These are phyloP conservation scores for Cercospora canescens DNA, from an alignment of 2,329 filamentous ascomycete species.

Conservation along the genomic window DNA sequence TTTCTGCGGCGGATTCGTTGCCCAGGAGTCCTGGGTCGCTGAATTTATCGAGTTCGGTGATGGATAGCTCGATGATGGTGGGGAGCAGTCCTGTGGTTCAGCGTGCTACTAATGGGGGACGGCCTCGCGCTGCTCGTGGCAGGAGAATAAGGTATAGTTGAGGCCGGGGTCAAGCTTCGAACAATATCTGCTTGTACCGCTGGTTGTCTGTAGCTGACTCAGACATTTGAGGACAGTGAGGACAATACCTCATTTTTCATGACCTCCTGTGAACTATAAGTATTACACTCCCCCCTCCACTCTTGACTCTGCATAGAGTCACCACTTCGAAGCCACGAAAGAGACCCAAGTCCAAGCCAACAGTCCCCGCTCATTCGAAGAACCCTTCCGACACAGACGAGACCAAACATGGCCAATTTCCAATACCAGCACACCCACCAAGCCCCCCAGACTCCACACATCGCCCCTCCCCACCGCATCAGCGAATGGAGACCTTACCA, in stretches of 20 bases:
- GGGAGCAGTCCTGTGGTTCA: constrained; percentile 39
- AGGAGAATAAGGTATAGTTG: constrained; percentile 12
- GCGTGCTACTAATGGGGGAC: constrained; percentile 20
- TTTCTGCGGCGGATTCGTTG: constrained; percentile 30
- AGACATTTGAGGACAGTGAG: neutral
- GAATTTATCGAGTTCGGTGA: constrained; percentile 35
- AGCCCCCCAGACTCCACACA: neutral
- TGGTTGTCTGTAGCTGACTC: neutral
- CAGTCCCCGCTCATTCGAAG: neutral
- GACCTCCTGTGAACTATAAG: too few relatives aligned
- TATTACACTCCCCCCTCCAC: neutral
- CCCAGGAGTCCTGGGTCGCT: constrained; percentile 36
- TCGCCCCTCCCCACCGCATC: neutral
- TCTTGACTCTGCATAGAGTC: neutral
- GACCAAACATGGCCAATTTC: neutral
- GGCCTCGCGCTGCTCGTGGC: constrained; percentile 6
- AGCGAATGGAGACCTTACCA: neutral
- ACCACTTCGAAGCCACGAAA: neutral
- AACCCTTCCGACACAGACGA: neutral
- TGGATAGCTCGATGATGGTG: constrained; percentile 36
- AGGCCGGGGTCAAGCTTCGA: too few relatives aligned
- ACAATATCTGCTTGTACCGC: too few relatives aligned
- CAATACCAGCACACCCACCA: neutral
- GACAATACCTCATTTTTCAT: neutral
- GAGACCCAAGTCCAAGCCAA: neutral